Conservation (phyloP, 768 basidiomycete genomes). For the Pulveroboletus sp. region DNA sequence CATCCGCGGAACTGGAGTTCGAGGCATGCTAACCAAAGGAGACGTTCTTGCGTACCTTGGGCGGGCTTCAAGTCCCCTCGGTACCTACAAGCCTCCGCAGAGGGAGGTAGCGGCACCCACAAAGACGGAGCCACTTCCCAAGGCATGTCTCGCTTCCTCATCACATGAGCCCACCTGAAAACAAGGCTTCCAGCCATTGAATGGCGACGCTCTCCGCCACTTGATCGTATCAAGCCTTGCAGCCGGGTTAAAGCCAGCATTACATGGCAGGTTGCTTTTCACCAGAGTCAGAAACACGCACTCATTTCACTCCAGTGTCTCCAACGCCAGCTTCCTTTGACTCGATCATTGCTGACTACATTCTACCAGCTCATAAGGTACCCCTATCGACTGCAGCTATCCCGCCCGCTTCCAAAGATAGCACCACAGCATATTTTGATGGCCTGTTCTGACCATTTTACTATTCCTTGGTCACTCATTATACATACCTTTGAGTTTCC, state of each 20-base stretch:
- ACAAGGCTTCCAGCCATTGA: constrained; percentile 40
- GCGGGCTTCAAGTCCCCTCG: constrained; percentile 70
- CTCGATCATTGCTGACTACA: constrained; percentile 70
- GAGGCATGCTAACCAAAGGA: constrained; percentile 95
- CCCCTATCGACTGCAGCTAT: constrained; percentile 1
- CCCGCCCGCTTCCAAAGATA: constrained; percentile 21
- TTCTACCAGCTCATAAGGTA: constrained; percentile 37
- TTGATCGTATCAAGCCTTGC: constrained; percentile 58
- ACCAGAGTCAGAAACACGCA: background rate
- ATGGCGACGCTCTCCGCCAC: constrained; percentile 60
- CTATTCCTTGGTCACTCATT: background rate
- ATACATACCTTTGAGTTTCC: constrained; percentile 20
- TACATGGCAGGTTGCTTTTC: constrained; percentile 34
- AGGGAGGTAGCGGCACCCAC: constrained; percentile 23
- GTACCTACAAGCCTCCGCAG: constrained; percentile 58
- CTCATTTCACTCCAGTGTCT: constrained; percentile 32
- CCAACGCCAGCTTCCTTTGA: constrained; percentile 56
- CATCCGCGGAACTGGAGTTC: constrained; percentile 84
- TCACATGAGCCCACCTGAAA: background rate
- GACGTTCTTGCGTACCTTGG: constrained; percentile 87
- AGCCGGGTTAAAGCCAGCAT: constrained; percentile 50
- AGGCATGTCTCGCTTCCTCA: constrained; percentile 28
- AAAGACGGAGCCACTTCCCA: constrained; percentile 34
- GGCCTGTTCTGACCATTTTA: constrained; percentile 33
- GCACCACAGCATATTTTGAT: constrained; percentile 36